Conservation (phyloP, 192 early-diverging fungal genomes). For the Helicostylum pulchrum region DNA sequence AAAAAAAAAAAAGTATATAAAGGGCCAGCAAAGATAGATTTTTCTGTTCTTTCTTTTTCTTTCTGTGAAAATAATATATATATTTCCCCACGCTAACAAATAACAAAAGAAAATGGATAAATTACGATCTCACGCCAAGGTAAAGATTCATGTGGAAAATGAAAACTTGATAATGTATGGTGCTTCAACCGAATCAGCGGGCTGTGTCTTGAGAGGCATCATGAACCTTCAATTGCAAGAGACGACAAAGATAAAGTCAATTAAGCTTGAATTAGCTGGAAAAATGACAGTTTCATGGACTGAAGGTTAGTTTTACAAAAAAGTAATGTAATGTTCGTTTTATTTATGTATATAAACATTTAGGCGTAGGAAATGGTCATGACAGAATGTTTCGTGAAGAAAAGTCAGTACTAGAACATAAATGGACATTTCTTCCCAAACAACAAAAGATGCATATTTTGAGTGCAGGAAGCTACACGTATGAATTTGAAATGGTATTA, state of each 20-base stretch:
- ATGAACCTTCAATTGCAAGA: constrained; percentile 47
- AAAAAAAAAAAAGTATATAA: too few relatives aligned
- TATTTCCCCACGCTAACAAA: background rate
- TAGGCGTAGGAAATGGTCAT: constrained; percentile 22
- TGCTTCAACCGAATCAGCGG: constrained; percentile 34
- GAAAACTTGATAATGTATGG: constrained; percentile 40
- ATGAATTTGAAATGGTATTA: constrained; percentile 53
- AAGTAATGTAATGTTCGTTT: too few relatives aligned
- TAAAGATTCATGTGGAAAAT: constrained; percentile 36
- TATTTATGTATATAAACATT: too few relatives aligned
- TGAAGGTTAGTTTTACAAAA: constrained; percentile 25
- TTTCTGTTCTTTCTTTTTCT: too few relatives aligned
- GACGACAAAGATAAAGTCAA: constrained; percentile 44
- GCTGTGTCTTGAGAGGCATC: constrained; percentile 52
- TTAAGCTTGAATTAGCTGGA: constrained; percentile 47
- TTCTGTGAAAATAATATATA: too few relatives aligned
- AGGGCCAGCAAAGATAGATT: too few relatives aligned
- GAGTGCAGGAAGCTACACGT: constrained; percentile 34
- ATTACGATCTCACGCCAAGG: constrained; percentile 9
- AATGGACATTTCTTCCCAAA: constrained; percentile 48
- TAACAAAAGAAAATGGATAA: constrained; percentile 18
- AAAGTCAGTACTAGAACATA: constrained; percentile 42
- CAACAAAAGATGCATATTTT: constrained; percentile 36
- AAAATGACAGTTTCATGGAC: constrained; percentile 42
- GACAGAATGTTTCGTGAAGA: constrained; percentile 24